phyloP scores from a whole-genome alignment of 164 flowering plant genomes.

The Houttuynia cordata region DNA sequence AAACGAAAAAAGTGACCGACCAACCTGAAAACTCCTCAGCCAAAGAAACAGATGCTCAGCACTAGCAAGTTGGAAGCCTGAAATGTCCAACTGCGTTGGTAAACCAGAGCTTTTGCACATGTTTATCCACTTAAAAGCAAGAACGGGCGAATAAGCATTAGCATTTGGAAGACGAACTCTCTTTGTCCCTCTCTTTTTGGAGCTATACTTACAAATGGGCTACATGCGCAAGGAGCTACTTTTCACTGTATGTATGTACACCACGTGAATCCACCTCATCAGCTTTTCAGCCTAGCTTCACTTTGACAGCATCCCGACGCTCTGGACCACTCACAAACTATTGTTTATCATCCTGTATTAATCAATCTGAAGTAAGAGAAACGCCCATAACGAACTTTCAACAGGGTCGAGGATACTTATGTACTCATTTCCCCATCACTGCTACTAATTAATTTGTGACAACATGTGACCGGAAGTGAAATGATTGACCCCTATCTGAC shows the following conservation, averaged over 20 bases:
- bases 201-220: too few species aligned
- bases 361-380: not conserved
- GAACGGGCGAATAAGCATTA: too few species aligned
- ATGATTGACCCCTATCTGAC: too few species aligned
- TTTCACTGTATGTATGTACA: too few species aligned
- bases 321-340: not conserved
- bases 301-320: not conserved
- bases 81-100: too few species aligned
- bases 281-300: not conserved
- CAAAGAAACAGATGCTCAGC: too few species aligned
- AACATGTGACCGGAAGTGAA: not conserved
- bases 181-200: constrained; percentile 1
- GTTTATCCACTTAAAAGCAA: too few species aligned
- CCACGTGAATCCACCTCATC: not conserved
- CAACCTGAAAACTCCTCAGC: too few species aligned
- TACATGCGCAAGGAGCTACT: too few species aligned
- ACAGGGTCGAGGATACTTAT: not conserved
- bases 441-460: not conserved
- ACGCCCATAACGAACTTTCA: not conserved
- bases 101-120: too few species aligned
- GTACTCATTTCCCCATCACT: not conserved
- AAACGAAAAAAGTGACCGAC: too few species aligned
- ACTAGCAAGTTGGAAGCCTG: too few species aligned
- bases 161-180: not conserved
- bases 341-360: not conserved